Base-by-base conservation (phyloP, 306 rosid genomes). In the Vicia villosa region DNA sequence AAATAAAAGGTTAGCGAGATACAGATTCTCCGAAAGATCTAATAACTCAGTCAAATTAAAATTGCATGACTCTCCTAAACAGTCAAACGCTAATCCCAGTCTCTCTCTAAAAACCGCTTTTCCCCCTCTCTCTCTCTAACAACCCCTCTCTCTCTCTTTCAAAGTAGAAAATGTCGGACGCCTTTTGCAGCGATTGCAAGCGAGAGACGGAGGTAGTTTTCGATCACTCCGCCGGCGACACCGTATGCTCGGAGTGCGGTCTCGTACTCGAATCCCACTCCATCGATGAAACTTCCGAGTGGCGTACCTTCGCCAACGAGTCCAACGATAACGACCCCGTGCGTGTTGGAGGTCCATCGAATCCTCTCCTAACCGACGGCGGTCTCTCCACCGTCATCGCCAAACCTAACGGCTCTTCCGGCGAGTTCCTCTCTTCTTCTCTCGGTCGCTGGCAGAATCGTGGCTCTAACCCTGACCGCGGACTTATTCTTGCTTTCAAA, bases 381-480 rank as follows among this genome's bases (percentile, higher is more conserved):
- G 97, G 97, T 2, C 74, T 93, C 16, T 88, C 98, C 15, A 93
- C 94, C 46, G 91, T 90, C 45, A 93, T 93, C 56, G 97, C 97
- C 20, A 93, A 93, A 75, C 96, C 98, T 43, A 93, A 93, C 72
- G 97, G 96, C 14, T 81, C 84, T 16, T 15, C 75, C 46, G 91
- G 98, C 38, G 97, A 94, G 70, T 94, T 91, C 42, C 77, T 88
- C n/a, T 94, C 98, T 0, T 88, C 97, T 21, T 90, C 98, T 14
- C 86, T 94, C 16, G 97, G 97, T 10, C 85, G 96, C 68, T 90
- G 97, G 96, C 98, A 94, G 95, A 94, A 91, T 68, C 97, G 99
- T 11, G 97, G 97, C 22, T 80, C 96, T 15, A 94, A 91, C 64
- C 96, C 97, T 36, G 99, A 94, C 82, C 97, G 97, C 7, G 91